Evolutionary conservation across 2,329 filamentous ascomycete genomes (phyloP), one percentile per base, ranked within the genome.

Genomic region (Sporothrix variecibatus): DNA sequence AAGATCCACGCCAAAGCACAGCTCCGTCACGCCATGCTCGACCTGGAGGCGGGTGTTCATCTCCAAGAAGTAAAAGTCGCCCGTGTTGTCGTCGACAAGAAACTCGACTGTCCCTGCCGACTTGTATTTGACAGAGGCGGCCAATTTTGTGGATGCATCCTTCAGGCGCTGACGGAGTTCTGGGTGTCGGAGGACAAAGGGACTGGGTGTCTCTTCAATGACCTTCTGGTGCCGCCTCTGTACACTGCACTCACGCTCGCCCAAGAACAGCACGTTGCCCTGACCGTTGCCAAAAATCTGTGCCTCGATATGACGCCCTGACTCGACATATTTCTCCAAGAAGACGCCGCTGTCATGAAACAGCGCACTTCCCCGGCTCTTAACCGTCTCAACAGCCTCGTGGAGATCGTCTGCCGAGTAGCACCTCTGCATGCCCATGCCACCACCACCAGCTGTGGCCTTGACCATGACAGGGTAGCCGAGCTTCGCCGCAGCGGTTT

Each of bases 41-140:
- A 95, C 96, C 82, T 99, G 96, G 17, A 99, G 85, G 71, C 96
- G 88, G 0, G 96, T 98, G 79, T 93, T 92, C 87, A 93, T 92
- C 82, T 93, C 91, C 87, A 93, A 91, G 77, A 93, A 93, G 82
- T 89, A 97, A 81, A 96, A 97, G 62, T 92, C 88, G 53, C 91
- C 92, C 2, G 90, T 91, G 78, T 92, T 89, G 80, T 94, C 93
- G 81, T 97, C 94, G 4, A 97, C 91, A 58, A 97, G 91, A 79
- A 94, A 97, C 82, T 97, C 82, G 34, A 84, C 78, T 0, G 83
- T 84, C 0, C 82, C 83, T 0, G 79, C 81, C 0, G 78, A 80
- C 20, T 76, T 75, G 65, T 83, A 83, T 9, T 76, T 75, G 31
- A 83, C 77, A 0, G 53, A n/a, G 20, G 31, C 43, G 1, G 76